Base-by-base conservation (phyloP, 23 red algal genomes). In the Gracilaria vermiculophylla region DNA sequence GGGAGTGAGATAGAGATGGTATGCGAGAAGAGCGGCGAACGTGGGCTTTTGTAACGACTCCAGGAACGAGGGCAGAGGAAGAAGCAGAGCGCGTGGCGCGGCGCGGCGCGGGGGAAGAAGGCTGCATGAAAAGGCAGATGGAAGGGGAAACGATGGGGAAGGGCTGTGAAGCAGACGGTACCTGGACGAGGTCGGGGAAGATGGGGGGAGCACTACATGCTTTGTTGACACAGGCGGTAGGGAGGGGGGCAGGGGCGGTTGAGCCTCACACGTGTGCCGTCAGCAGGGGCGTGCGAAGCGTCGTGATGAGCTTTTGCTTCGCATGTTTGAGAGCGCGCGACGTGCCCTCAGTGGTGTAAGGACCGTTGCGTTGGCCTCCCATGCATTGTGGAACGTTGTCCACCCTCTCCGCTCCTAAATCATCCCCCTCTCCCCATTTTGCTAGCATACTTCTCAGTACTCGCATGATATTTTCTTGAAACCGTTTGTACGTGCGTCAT, bases 11-110 rank as follows among this genome's bases (percentile, higher is more conserved):
- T 16, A 86, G 31, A 28, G 65, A 70, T 16, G 81, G 81, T 7
- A 86, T 86, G 24, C 81, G 81, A 29, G 81, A 86, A 39, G 66
- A 64, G 27, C 81, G 81, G 44, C 81, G 81, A 31, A 70, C 81
- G 37, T 86, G 81, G 7, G 81, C 81, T 31, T 70, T 67, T 14
- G 81, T 70, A 10, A 70, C 65, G 66, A 70, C 25, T 17, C 62
- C 44, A 13, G 62, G 50, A 39, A 79, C 14, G 45, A 86, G 81
- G 25, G 81, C 62, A 14, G 81, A 86, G 21, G 81, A 70, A 52
- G 81, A 86, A 27, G 81, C 81, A 3, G 81, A 67, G 61, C 81
- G 81, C 25, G 44, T 57, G 2, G 81, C 61, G 49, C 61, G 81
- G 31, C 48, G 60, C 35, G 39, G 62, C 11, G 81, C 35, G 41